Conservation (phyloP, 1,284 basidiomycete species). For the Ustanciosporium gigantosporum region DNA sequence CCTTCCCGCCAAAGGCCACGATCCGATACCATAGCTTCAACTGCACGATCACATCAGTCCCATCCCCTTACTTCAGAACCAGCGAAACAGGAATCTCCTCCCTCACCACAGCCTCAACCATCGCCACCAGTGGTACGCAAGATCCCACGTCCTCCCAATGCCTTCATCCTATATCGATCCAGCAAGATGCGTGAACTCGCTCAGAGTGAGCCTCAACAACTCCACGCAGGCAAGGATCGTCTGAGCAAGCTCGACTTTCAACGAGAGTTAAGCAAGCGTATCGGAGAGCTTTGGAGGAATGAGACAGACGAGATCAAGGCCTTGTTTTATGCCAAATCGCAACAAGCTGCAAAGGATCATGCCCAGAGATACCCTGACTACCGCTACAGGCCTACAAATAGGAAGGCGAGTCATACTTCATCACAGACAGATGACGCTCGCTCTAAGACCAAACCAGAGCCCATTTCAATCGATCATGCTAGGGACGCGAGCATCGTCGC, state of each 20-base stretch:
- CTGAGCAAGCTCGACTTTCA: conserved; percentile 29
- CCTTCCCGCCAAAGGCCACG: no score
- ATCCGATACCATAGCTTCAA: no score
- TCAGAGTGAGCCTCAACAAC: background rate
- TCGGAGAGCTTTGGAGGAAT: conserved; percentile 25
- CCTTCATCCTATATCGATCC: conserved; percentile 33
- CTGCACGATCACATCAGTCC: no score
- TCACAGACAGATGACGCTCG: background rate
- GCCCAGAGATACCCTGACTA: conserved; percentile 20
- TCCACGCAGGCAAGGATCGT: background rate
- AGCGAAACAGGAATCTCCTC: no score
- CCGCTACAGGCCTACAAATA: conserved; percentile 13
- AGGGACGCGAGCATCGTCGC: conserved; percentile 10
- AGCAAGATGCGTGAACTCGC: conserved; percentile 19
- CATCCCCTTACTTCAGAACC: no score
- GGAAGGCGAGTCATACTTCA: conserved; percentile 1
- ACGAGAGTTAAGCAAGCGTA: conserved; percentile 21
- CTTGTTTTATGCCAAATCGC: conserved; percentile 13
- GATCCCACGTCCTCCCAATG: conserved; percentile 30
- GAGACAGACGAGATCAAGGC: conserved; percentile 15
- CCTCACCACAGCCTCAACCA: no score
- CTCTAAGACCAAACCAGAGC: background rate
- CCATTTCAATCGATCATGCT: background rate
- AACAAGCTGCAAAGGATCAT: conserved; percentile 23
- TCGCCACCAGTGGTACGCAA: conserved; percentile 18